phyloP scores from a whole-genome alignment of 805 yeast genomes.

The Yarrowia divulgata region DNA sequence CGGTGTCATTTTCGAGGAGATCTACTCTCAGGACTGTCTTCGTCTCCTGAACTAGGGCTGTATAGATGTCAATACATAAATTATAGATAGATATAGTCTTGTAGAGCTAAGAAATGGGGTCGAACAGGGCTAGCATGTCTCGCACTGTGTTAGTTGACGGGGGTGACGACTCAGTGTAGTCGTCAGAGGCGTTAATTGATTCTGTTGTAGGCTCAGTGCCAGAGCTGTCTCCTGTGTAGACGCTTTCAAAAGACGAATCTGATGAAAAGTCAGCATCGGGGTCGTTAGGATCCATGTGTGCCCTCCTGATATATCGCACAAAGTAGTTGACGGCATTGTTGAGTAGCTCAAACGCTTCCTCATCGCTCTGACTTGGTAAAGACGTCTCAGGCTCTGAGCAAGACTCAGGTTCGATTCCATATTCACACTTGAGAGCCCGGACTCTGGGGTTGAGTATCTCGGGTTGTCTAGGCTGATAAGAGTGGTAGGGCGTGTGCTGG shows the following conservation, averaged over 20 bases:
- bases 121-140: neutral
- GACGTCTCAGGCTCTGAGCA: no score
- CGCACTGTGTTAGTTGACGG: neutral
- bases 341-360: neutral
- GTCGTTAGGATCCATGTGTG: neutral
- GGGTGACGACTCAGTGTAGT: neutral
- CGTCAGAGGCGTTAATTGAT: neutral
- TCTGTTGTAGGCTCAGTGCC: neutral
- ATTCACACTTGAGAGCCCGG: neutral
- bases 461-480: neutral
- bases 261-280: neutral
- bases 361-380: no score
- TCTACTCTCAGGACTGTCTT: constrained; percentile 29
- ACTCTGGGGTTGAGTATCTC: neutral
- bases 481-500: neutral
- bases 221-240: neutral
- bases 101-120: neutral
- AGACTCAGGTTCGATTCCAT: neutral
- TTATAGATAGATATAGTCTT: neutral
- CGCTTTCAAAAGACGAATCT: neutral
- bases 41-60: neutral
- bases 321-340: constrained; percentile 18
- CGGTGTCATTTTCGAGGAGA: constrained; percentile 37
- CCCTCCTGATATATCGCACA: neutral
- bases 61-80: constrained; percentile 14